Conservation (phyloP, 805 yeast genomes). For the Lachancea lanzarotensis region DNA sequence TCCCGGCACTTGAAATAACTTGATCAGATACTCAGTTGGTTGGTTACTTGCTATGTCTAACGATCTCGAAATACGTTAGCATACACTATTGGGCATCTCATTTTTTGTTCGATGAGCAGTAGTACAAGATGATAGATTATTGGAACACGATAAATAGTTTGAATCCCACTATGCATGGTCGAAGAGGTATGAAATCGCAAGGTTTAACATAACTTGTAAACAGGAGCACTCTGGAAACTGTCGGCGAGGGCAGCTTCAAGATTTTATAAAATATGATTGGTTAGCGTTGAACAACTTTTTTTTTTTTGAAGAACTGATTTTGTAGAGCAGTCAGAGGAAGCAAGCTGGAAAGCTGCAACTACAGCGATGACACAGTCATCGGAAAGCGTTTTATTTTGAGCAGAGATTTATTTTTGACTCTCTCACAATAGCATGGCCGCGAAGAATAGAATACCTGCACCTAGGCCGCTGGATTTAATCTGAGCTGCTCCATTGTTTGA, state of each 20-base stretch:
- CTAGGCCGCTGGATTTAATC: slow-evolving; percentile 8
- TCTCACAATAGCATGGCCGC: not conserved
- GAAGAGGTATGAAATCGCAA: not conserved
- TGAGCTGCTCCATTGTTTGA: slow-evolving; percentile 16
- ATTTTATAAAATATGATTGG: not conserved
- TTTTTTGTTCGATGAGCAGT: too few species aligned
- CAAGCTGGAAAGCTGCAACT: not conserved
- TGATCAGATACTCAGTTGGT: too few species aligned
- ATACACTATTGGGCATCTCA: too few species aligned
- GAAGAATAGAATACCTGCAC: slow-evolving; percentile 9
- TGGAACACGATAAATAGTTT: too few species aligned
- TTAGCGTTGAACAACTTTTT: not conserved
- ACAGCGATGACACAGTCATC: not conserved
- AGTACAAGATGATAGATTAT: too few species aligned
- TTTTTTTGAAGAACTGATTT: too few species aligned
- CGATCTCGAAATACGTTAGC: too few species aligned
- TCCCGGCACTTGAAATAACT: too few species aligned
- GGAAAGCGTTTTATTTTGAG: not conserved
- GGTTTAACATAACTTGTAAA: not conserved
- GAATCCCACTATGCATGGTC: too few species aligned
- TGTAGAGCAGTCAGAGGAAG: too few species aligned
- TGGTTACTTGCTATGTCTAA: too few species aligned
- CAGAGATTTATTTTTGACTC: not conserved
- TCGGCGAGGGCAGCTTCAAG: not conserved
- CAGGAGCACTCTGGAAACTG: not conserved